Evolutionary conservation across 1,284 basidiomycete species (phyloP).

Genomic region (Phellopilus nigrolimitatus): DNA sequence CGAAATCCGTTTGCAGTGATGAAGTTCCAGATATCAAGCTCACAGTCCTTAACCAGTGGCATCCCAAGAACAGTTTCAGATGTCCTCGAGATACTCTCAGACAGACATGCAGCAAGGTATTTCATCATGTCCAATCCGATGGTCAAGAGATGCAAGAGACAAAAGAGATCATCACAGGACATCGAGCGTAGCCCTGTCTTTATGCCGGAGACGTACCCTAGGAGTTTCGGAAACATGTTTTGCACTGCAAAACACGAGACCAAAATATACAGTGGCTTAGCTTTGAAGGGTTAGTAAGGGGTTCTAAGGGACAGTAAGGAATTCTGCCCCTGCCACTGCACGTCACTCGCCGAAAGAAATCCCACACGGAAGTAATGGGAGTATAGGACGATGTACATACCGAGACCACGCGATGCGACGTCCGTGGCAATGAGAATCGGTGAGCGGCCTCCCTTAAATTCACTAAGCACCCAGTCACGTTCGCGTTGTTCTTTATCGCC

Average conservation of each 20-base stretch:
- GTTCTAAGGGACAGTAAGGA: neutral
- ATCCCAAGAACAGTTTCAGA: conserved; percentile 13
- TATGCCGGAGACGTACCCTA: conserved; percentile 13
- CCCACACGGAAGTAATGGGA: neutral
- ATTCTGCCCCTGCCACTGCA: conserved; percentile 5
- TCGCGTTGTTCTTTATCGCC: conserved; percentile 99
- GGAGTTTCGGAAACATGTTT: conserved; percentile 2
- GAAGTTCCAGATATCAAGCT: conserved; percentile 6
- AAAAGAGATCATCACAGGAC: conserved; percentile 15
- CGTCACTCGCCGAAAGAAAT: conserved; percentile 10
- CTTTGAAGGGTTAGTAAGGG: conserved; percentile 14
- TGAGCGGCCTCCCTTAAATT: conserved; percentile 97
- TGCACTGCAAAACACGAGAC: conserved; percentile 6
- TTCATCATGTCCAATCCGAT: conserved; percentile 12
- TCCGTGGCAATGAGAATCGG: conserved; percentile 98
- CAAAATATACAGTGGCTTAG: conserved; percentile 15
- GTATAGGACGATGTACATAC: conserved; percentile 67
- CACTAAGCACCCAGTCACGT: conserved; percentile 97
- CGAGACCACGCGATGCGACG: conserved; percentile 98
- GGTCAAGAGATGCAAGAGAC: conserved; percentile 17
- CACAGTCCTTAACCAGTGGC: conserved; percentile 16
- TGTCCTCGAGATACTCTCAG: conserved; percentile 16
- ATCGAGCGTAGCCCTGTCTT: conserved; percentile 8
- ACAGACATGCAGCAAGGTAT: conserved; percentile 9
- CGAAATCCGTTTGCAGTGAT: conserved; percentile 13